A percentile compares a stretch with the other conserved stretches of the same genome.
Conservation (phyloP, 1,284 basidiomycete species). For the Laetiporus sulphureus region DNA sequence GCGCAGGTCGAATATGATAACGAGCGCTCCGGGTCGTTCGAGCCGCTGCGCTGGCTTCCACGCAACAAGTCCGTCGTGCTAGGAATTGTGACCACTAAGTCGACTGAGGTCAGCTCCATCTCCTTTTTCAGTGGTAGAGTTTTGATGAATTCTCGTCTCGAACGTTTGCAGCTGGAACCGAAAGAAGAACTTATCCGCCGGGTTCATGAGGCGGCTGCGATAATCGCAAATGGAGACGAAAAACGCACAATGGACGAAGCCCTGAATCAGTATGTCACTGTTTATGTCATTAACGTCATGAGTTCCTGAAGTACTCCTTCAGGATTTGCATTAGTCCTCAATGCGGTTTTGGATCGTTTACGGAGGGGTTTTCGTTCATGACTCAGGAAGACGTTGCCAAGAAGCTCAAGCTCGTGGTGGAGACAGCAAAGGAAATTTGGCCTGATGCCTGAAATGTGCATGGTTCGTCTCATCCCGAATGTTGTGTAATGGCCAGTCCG, state of each 20-base stretch:
- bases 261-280: constrained; percentile 44
- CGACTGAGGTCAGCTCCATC: constrained; percentile 36
- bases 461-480: too few species aligned
- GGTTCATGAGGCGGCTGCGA: constrained; percentile 57
- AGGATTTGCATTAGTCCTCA: constrained; percentile 67
- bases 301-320: neutral
- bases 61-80: constrained; percentile 62
- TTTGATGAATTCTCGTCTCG: too few species aligned
- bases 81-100: constrained; percentile 71
- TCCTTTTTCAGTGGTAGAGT: neutral
- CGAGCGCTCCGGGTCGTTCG: constrained; percentile 65
- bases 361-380: constrained; percentile 57
- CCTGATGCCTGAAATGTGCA: constrained; percentile 16
- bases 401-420: constrained; percentile 44
- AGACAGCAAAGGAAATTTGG: constrained; percentile 50
- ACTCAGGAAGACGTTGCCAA: constrained; percentile 43
- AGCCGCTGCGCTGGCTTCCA: constrained; percentile 60
- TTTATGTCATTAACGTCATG: neutral
- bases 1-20: constrained; percentile 72
- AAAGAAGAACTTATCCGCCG: constrained; percentile 48
- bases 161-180: constrained; percentile 54
- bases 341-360: constrained; percentile 68
- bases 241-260: constrained; percentile 47
- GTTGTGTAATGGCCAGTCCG: too few species aligned
- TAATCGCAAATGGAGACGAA: constrained; percentile 44